Percentiles rank a stretch among this genome's conserved stretches.
phyloP scores from a whole-genome alignment of 1,139 yeast genomes.

The Blastobotrys buckinghamii region DNA sequence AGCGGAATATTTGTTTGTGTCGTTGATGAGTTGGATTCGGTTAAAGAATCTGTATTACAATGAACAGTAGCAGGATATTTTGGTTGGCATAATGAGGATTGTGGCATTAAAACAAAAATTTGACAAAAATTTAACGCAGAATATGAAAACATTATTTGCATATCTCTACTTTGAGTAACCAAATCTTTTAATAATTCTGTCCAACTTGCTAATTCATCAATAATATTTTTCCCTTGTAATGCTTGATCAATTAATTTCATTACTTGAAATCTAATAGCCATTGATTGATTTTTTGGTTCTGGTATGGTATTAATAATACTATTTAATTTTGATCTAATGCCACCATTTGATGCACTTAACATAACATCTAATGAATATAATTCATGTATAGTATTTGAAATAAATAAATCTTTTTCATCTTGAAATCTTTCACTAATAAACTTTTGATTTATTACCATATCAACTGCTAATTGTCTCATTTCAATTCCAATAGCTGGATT shows the following conservation, averaged over 20 bases:
- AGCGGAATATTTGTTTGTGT: too few species aligned
- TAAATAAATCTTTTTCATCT: not conserved
- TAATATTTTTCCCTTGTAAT: not conserved
- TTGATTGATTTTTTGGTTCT: not conserved
- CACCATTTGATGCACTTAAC: slow-evolving; percentile 6
- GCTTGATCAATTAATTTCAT: slow-evolving; percentile 5
- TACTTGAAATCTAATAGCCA: slow-evolving; percentile 5
- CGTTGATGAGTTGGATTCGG: not conserved
- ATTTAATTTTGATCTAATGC: slow-evolving; percentile 1
- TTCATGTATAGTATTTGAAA: slow-evolving; percentile 8
- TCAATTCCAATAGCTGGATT: not conserved
- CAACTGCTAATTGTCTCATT: slow-evolving; percentile 1
- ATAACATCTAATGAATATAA: slow-evolving; percentile 7
- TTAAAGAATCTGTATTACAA: not conserved
- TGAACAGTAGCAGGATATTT: slow-evolving; percentile 2
- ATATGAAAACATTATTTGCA: slow-evolving; percentile 1
- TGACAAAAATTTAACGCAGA: slow-evolving; percentile 2
- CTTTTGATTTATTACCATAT: not conserved
- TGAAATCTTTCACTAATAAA: not conserved
- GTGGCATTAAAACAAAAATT: slow-evolving; percentile 7
- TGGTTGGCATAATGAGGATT: slow-evolving; percentile 5
- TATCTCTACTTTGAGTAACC: not conserved
- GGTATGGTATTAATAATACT: not conserved
- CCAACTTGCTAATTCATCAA: slow-evolving; percentile 2
- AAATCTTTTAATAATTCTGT: slow-evolving; percentile 5